These are phyloP conservation scores for Diphasiastrum complanatum DNA, from an alignment of 83 land plant genomes.

Conservation along the genomic window DNA sequence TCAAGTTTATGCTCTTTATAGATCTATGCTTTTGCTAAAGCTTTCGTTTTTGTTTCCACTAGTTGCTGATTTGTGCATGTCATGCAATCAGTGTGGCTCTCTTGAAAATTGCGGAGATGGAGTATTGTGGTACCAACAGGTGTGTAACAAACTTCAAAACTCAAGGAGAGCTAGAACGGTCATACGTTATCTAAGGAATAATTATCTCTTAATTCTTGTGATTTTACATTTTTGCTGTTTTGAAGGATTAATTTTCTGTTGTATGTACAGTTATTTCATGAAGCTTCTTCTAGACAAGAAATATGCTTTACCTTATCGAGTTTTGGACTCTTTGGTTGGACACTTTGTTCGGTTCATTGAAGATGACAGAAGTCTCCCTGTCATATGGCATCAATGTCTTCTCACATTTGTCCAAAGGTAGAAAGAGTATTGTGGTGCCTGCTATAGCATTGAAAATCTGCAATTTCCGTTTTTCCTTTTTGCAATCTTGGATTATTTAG, in stretches of 20 bases:
- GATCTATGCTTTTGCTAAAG: background rate
- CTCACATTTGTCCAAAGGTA: constrained; percentile 95
- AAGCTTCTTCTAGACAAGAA: constrained; percentile 92
- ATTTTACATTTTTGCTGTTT: background rate
- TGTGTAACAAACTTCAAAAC: no score
- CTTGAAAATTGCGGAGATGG: constrained; percentile 85
- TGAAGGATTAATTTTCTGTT: constrained; percentile 1
- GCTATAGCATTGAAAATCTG: no score
- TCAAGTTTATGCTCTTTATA: no score
- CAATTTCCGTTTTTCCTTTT: no score
- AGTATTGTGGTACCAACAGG: constrained; percentile 97
- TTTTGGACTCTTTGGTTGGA: constrained; percentile 61
- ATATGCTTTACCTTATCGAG: constrained; percentile 87
- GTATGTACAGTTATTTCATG: constrained; percentile 66
- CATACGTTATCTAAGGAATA: no score
- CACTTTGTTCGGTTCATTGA: constrained; percentile 80
- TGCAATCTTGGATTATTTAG: no score
- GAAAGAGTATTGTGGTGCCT: background rate
- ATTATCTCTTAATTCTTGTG: no score
- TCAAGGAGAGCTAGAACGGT: no score
- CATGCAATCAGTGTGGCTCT: constrained; percentile 70
- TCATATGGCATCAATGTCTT: constrained; percentile 97
- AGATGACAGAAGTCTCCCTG: constrained; percentile 77
- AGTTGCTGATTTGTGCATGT: no score
- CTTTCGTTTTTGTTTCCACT: background rate